Evolutionary conservation across 257 asterid genomes (phyloP).

Genomic region (Fraxinus americana): DNA sequence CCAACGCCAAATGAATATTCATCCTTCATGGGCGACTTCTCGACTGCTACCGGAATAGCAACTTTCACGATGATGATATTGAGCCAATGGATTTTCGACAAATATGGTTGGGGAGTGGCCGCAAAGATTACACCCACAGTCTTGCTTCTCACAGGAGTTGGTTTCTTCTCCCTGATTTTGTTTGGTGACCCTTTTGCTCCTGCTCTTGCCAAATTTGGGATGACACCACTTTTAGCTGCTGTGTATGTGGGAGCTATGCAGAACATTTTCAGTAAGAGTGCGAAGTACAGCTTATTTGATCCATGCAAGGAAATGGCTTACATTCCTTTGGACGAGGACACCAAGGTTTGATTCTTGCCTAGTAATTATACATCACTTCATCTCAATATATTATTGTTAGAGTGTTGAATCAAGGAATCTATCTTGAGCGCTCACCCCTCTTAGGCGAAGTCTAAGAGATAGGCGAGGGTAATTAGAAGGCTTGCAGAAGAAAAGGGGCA

Average conservation of each 20-base stretch:
- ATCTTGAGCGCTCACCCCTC: too few species aligned
- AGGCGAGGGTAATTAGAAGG: too few species aligned
- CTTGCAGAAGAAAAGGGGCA: too few species aligned
- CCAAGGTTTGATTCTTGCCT: slow-evolving; percentile 59
- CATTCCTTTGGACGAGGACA: slow-evolving; percentile 95
- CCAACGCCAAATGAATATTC: slow-evolving; percentile 97
- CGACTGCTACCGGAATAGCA: slow-evolving; percentile 92
- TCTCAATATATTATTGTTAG: too few species aligned
- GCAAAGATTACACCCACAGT: slow-evolving; percentile 93
- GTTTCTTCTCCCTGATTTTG: slow-evolving; percentile 88
- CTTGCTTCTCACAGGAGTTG: slow-evolving; percentile 85
- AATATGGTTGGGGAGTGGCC: slow-evolving; percentile 95
- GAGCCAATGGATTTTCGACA: slow-evolving; percentile 92
- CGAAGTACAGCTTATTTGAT: slow-evolving; percentile 93
- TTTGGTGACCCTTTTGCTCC: slow-evolving; percentile 85
- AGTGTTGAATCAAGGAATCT: too few species aligned
- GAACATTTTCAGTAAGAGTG: slow-evolving; percentile 93
- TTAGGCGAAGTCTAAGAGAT: too few species aligned
- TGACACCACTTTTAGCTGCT: slow-evolving; percentile 96
- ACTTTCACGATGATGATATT: slow-evolving; percentile 93
- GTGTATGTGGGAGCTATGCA: slow-evolving; percentile 97
- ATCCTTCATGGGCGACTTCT: slow-evolving; percentile 96
- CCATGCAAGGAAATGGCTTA: slow-evolving; percentile 99
- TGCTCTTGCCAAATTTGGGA: slow-evolving; percentile 67
- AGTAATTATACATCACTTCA: too few species aligned